Percentiles rank a stretch among this genome's conserved stretches.
phyloP scores from a whole-genome alignment of 495 filamentous ascomycete genomes.

The Filosporella fistucella region DNA sequence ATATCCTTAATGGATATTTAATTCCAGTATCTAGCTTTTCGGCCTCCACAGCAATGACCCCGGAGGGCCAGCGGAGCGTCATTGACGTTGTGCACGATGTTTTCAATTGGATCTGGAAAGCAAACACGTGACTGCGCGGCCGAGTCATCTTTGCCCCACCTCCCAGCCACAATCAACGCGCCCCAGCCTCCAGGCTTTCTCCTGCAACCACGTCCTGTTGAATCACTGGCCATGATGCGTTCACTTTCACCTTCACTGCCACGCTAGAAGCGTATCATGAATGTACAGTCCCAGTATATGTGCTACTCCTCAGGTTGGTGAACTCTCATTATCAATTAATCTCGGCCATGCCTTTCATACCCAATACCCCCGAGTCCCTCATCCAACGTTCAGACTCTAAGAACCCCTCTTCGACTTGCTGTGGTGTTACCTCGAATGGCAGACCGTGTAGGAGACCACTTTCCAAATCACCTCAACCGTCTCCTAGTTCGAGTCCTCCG shows the following conservation, averaged over 20 bases:
- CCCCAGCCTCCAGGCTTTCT: background rate
- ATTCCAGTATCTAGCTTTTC: no score
- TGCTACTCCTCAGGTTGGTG: conserved; percentile 16
- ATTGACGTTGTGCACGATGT: no score
- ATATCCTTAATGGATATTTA: no score
- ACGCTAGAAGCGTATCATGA: conserved; percentile 8
- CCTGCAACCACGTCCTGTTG: conserved; percentile 3
- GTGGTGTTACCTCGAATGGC: conserved; percentile 74
- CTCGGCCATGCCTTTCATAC: conserved; percentile 35
- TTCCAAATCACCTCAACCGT: conserved; percentile 35
- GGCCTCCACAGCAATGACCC: no score
- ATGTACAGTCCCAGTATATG: conserved; percentile 2
- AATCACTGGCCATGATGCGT: conserved; percentile 15
- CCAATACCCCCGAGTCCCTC: conserved; percentile 79
- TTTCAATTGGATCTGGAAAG: no score
- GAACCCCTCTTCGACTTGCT: conserved; percentile 80
- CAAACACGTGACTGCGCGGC: no score
- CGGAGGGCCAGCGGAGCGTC: no score
- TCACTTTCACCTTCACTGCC: conserved; percentile 10
- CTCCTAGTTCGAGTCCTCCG: conserved; percentile 20
- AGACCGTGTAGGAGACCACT: conserved; percentile 72
- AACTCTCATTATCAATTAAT: conserved; percentile 3
- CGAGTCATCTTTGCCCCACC: no score
- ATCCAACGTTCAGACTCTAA: conserved; percentile 76
- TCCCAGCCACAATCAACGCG: conserved; percentile 1